Evolutionary conservation across 176 grass and related monocot species (phyloP).

Genomic region (Avena sativa): DNA sequence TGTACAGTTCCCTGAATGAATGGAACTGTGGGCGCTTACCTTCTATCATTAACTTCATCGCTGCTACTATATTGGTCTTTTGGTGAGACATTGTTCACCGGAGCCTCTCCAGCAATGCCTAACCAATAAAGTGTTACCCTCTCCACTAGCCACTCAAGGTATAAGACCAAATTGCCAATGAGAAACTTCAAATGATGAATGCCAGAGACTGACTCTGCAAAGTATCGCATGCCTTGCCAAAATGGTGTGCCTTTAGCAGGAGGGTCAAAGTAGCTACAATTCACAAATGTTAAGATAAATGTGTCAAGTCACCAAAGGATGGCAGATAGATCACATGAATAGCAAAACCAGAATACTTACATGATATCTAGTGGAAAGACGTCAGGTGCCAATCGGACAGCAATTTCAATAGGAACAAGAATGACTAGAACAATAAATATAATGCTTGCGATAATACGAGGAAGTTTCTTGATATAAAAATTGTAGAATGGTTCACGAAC

Average conservation of each 20-base stretch:
- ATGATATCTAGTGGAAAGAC: constrained; percentile 43
- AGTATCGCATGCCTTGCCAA: constrained; percentile 31
- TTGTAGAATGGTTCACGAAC: constrained; percentile 33
- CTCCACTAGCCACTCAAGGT: constrained; percentile 37
- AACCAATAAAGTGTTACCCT: constrained; percentile 23
- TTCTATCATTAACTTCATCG: constrained; percentile 33
- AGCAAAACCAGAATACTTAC: constrained; percentile 32
- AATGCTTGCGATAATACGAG: neutral
- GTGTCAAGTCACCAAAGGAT: neutral
- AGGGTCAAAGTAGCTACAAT: constrained; percentile 38
- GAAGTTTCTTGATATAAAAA: constrained; percentile 21
- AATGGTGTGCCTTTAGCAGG: constrained; percentile 18
- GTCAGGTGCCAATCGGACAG: constrained; percentile 25
- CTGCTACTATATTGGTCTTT: neutral
- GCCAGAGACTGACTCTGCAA: constrained; percentile 32
- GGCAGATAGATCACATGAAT: neutral
- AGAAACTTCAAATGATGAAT: constrained; percentile 35
- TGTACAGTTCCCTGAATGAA: neutral
- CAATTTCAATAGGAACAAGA: constrained; percentile 47
- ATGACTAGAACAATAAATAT: constrained; percentile 40
- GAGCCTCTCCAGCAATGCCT: neutral
- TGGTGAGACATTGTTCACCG: constrained; percentile 2
- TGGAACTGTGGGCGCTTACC: constrained; percentile 5
- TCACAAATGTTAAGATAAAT: constrained; percentile 33
- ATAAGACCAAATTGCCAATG: constrained; percentile 35